Conservation (phyloP, 176 grass and related monocot species). For the Saccharum officinarum region DNA sequence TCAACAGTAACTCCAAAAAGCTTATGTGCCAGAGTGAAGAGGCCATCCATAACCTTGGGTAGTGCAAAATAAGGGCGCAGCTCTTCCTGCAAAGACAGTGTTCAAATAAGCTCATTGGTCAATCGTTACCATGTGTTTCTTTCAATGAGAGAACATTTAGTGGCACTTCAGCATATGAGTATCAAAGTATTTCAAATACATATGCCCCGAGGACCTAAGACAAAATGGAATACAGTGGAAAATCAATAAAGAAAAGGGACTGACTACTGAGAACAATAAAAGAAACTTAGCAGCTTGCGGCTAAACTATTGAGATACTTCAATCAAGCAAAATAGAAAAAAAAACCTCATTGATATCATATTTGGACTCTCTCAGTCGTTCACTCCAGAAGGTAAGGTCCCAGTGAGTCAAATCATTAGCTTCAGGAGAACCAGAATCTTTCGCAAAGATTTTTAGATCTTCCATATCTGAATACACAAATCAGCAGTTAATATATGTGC, state of each 20-base stretch:
- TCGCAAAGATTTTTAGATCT: slow-evolving; percentile 68
- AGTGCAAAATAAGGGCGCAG: slow-evolving; percentile 96
- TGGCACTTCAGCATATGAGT: neutral
- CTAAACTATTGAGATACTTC: neutral
- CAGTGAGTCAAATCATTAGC: slow-evolving; percentile 79
- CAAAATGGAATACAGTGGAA: neutral
- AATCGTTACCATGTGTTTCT: neutral
- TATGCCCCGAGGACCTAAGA: neutral
- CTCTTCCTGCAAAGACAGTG: slow-evolving; percentile 64
- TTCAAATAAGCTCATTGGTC: slow-evolving; percentile 11
- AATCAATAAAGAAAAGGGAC: neutral
- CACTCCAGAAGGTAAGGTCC: slow-evolving; percentile 92
- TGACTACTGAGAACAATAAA: neutral
- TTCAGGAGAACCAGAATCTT: slow-evolving; percentile 72
- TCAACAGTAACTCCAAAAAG: slow-evolving; percentile 88
- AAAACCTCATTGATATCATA: slow-evolving; percentile 94
- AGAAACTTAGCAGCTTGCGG: neutral
- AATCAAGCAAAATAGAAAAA: neutral
- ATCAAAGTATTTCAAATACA: neutral
- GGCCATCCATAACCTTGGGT: slow-evolving; percentile 94
- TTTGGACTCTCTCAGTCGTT: slow-evolving; percentile 86
- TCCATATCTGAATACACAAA: slow-evolving; percentile 75
- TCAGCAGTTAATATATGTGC: slow-evolving; percentile 23
- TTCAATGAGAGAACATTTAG: neutral
- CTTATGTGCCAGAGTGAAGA: slow-evolving; percentile 85